Evolutionary conservation across 1,284 basidiomycete species (phyloP), one percentile per base, ranked within the genome.

Genomic region (Ganoderma resinaceum): DNA sequence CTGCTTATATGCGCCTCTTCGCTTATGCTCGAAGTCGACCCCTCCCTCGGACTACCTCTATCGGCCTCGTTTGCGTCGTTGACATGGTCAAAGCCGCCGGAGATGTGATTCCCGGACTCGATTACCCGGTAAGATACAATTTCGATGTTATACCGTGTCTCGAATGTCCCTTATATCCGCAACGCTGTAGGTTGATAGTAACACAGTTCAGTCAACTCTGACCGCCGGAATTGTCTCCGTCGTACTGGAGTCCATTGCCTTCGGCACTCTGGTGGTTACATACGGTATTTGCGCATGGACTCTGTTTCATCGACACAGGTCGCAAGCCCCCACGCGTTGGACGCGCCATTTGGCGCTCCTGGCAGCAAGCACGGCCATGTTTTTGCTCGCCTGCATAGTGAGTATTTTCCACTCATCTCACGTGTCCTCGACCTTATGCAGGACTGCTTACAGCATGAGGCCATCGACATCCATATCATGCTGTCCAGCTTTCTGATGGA

Each of bases 221-320:
- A 71, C 65, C 33, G 68, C 65, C 18, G 26, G 53, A 16, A 29
- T 55, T 3, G 29, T 69, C 16, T 49, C 63, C 2, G 52, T 71
- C 4, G 62, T 66, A n/a, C n/a, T 66, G 5, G 70, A 71, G 62
- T 58, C 70, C 2, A 46, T 69, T 14, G 60, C 66, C 5, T 68
- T 66, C 43, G 70, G 70, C 26, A 62, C 53, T 0, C 67, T 71
- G 20, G 31, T 59, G 31, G 60, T 71, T 38, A 55, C 68, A 4
- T 71, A 63, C 61, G 35, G 26, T 46, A 71, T 69, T 16, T 65
- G 67, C 18, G 61, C 66, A 55, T 71, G 70, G 67, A 69, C 68
- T 35, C 63, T 71, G 2, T 23, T 66, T 43, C 62, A 62, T n/a
- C 40, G 67, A 20, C 61, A 65, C 5, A 16, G 29, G 29, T 31